Percentiles rank a stretch among this genome's conserved stretches.
These are phyloP conservation scores for Tulasnella sp. DNA, from an alignment of 768 basidiomycete genomes.

Conservation along the genomic window DNA sequence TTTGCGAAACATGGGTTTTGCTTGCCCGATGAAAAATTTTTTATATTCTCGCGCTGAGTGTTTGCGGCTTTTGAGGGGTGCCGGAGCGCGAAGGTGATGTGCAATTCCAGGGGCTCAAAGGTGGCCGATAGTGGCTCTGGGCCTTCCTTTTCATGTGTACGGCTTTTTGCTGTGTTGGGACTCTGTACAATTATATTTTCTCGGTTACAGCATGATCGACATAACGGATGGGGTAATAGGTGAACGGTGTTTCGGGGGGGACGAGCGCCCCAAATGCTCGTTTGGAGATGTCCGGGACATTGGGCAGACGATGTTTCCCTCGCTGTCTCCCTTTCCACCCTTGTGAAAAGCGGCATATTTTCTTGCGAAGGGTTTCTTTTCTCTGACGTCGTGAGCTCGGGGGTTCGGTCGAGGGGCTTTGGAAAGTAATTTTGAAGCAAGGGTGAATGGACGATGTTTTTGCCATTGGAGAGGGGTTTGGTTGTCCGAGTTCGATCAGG, in stretches of 20 bases:
- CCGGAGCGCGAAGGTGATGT: conserved; percentile 4
- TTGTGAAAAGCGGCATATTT: not conserved
- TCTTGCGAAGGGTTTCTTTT: not conserved
- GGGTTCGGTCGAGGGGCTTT: not conserved
- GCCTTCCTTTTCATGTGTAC: not conserved
- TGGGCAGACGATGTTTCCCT: not conserved
- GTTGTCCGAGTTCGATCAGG: not conserved
- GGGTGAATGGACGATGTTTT: not conserved
- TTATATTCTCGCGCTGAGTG: not conserved
- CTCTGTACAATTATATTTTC: no score
- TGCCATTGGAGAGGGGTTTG: no score
- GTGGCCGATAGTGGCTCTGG: conserved; percentile 1
- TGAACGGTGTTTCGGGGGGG: not conserved
- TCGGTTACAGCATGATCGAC: conserved; percentile 1
- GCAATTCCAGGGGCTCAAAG: not conserved
- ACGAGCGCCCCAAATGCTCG: not conserved
- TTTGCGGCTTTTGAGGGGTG: conserved; percentile 7
- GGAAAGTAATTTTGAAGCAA: not conserved
- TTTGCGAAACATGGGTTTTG: no score
- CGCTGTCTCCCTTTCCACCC: not conserved
- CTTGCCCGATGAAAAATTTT: not conserved
- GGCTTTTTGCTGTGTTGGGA: not conserved
- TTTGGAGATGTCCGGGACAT: not conserved
- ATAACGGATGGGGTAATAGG: conserved; percentile 1
- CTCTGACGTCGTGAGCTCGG: not conserved